These are phyloP conservation scores for Mortierella sp. DNA, from an alignment of 371 early-diverging fungal genomes.

Conservation along the genomic window DNA sequence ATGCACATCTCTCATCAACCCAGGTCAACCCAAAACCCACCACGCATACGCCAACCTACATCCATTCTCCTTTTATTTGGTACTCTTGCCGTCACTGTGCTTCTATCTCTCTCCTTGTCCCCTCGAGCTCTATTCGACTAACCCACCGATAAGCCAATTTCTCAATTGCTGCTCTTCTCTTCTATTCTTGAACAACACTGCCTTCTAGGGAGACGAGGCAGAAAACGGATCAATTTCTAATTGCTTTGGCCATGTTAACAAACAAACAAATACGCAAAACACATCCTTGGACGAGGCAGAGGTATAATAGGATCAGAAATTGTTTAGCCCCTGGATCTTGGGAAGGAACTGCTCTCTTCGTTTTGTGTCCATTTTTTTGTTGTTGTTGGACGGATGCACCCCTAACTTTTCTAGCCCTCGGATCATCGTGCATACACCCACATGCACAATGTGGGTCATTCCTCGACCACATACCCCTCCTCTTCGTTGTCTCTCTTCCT, in stretches of 20 bases:
- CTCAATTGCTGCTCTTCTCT: not conserved
- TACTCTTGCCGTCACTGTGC: no score
- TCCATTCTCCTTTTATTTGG: not conserved
- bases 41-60: not conserved
- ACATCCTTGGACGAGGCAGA: not conserved
- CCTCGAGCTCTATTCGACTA: not conserved
- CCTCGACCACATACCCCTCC: not conserved
- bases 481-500: not conserved
- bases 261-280: not conserved
- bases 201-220: not conserved
- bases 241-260: not conserved
- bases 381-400: not conserved
- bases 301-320: no score
- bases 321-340: constrained; percentile 1
- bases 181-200: not conserved
- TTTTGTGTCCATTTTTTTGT: not conserved
- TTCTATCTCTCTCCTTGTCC: not conserved
- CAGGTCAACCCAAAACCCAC: not conserved
- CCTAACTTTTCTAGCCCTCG: constrained; percentile 1
- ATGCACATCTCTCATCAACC: not conserved
- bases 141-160: not conserved
- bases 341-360: not conserved
- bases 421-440: not conserved
- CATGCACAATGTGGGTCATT: constrained; percentile 4
- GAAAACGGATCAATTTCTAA: not conserved